Evolutionary conservation across 345 rosid species (phyloP), one percentile per base, ranked within the genome.

Genomic region (Eucalyptus curtisii): DNA sequence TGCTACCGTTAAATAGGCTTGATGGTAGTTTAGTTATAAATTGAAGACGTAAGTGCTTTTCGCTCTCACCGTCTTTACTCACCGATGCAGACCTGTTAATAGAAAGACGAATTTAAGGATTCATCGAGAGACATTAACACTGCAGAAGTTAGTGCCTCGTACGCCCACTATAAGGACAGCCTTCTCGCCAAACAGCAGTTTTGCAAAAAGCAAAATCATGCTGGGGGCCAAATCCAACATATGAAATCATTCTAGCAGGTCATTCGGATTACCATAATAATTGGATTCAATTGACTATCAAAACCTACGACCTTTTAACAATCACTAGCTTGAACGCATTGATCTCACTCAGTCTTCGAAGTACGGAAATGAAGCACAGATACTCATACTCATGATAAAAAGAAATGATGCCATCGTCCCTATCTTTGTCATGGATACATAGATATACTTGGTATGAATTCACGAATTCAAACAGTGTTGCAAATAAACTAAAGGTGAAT

Each of bases 81-180:
- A 0, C 61, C 0, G 13, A 55, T 55, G 61, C 61, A 55, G 13
- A 55, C 53, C 53, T 49, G 53, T 49, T 0, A 0, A 16, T 49
- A 13, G 50, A 49, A 49, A 49, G 1, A 49, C 7, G 2, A 42
- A 42, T 42, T 42, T 42, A 1, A 42, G 2, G 2, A 42, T 6
- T 42, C 44, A 42, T 42, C 7, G 7, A 42, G 6, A 42, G 7
- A 42, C 6, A 42, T 42, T 5, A 5, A 5, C 59, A 24, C 12
- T 8, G 0, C 64, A 57, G 13, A 57, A 57, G 30, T 24, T 57
- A 24, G 64, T 4, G 30, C 64, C 27, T 24, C 10, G 30, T 57
- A 0, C 19, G 2, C 52, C 1, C 53, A 55, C 1, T 20, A 55
- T 55, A 1, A 55, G 1, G 61, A 55, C 6, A 55, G 61, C 27